Evolutionary conservation across 768 basidiomycete genomes (phyloP).

Genomic region (Hericium alpestre): DNA sequence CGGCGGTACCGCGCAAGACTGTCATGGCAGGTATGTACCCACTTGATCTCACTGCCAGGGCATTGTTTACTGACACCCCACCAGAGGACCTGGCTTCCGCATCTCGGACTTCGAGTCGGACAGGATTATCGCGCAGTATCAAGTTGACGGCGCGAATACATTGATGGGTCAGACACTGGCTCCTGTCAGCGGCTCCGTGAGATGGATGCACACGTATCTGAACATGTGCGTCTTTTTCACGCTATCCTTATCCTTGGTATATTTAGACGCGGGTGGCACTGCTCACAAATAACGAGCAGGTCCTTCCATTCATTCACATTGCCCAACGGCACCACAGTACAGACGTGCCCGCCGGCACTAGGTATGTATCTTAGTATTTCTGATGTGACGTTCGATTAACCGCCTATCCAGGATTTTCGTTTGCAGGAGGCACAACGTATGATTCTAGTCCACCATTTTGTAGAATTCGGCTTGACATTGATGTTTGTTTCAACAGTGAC

Average conservation of each 20-base stretch:
- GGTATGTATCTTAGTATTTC: conserved; percentile 31
- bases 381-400: neutral
- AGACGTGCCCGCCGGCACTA: conserved; percentile 71
- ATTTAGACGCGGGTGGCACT: neutral
- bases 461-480: neutral
- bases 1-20: conserved; percentile 54
- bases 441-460: conserved; percentile 10
- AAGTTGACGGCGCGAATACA: conserved; percentile 57
- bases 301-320: conserved; percentile 52
- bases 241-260: neutral
- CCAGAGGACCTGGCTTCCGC: conserved; percentile 65
- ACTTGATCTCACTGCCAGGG: neutral
- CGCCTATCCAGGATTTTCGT: conserved; percentile 44
- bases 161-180: conserved; percentile 44
- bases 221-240: conserved; percentile 44
- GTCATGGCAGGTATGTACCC: conserved; percentile 51
- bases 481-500: conserved; percentile 34
- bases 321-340: conserved; percentile 53
- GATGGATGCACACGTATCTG: conserved; percentile 60
- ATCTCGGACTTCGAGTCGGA: conserved; percentile 71
- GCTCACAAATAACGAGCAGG: conserved; percentile 25
- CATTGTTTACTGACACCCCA: neutral
- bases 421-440: conserved; percentile 75
- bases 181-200: conserved; percentile 48
- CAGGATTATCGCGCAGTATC: conserved; percentile 55